These are phyloP conservation scores for Penicillium robsamsonii DNA, from an alignment of 495 filamentous ascomycete genomes.

Conservation along the genomic window DNA sequence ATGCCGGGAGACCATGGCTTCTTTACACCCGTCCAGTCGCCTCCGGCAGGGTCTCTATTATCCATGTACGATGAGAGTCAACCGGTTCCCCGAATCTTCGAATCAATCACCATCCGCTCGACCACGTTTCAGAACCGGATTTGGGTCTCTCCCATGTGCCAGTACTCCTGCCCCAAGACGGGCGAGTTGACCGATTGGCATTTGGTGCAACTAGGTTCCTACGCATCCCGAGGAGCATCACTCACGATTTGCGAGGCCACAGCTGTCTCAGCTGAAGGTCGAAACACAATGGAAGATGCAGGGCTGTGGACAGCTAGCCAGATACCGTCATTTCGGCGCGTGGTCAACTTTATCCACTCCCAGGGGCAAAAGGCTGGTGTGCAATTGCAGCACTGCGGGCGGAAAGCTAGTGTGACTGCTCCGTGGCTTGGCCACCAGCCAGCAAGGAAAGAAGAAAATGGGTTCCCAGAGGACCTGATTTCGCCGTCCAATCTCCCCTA, in stretches of 20 bases:
- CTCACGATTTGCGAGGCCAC: slow-evolving; percentile 64
- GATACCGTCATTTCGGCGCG: slow-evolving; percentile 2
- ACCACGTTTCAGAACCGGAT: neutral
- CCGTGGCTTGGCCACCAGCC: slow-evolving; percentile 42
- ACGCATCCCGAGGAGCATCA: slow-evolving; percentile 53
- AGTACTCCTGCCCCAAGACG: slow-evolving; percentile 52
- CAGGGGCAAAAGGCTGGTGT: slow-evolving; percentile 58
- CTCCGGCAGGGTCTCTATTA: neutral
- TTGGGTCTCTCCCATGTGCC: slow-evolving; percentile 34
- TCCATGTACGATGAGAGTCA: neutral
- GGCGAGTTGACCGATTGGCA: slow-evolving; percentile 56
- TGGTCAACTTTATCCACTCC: slow-evolving; percentile 56
- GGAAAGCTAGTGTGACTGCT: slow-evolving; percentile 56
- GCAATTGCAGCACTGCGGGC: slow-evolving; percentile 62
- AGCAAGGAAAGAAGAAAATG: slow-evolving; percentile 2
- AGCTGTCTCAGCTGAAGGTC: slow-evolving; percentile 56
- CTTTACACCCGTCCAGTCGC: neutral
- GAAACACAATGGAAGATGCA: slow-evolving; percentile 61
- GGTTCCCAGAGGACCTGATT: slow-evolving; percentile 28
- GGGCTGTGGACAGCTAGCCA: slow-evolving; percentile 40
- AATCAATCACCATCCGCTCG: neutral
- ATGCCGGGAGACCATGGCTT: neutral
- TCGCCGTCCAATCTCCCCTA: slow-evolving; percentile 18
- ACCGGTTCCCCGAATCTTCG: neutral
- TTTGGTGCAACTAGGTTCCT: slow-evolving; percentile 46